These are phyloP conservation scores for Neophaeococcomyces aloes DNA, from an alignment of 2,329 filamentous ascomycete genomes.

Conservation along the genomic window DNA sequence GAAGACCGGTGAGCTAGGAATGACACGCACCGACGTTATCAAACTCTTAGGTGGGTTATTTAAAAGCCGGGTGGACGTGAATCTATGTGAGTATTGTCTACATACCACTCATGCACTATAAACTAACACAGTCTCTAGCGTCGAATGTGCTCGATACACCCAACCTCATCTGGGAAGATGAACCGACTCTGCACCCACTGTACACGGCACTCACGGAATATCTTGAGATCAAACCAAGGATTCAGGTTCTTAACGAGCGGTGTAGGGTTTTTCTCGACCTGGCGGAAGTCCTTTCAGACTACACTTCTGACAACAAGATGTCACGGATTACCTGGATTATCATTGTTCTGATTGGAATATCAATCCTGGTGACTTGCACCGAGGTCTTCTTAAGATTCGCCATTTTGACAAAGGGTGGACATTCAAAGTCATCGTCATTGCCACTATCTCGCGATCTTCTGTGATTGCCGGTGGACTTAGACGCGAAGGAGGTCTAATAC, in stretches of 20 bases:
- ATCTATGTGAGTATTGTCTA: conserved; percentile 62
- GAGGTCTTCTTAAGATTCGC: conserved; percentile 82
- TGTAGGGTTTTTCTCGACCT: conserved; percentile 94
- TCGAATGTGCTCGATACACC: conserved; percentile 94
- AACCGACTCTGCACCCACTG: conserved; percentile 86
- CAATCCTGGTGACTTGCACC: conserved; percentile 79
- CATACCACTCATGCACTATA: not conserved
- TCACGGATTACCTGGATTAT: conserved; percentile 88
- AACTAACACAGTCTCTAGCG: conserved; percentile 41
- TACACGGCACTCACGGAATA: conserved; percentile 94
- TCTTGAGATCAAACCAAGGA: conserved; percentile 90
- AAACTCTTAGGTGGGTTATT: conserved; percentile 84
- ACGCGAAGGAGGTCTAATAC: not conserved
- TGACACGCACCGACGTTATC: conserved; percentile 85
- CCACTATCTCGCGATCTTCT: conserved; percentile 5
- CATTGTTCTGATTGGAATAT: conserved; percentile 83
- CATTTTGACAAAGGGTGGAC: conserved; percentile 43
- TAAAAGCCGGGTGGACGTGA: conserved; percentile 90
- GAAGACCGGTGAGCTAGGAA: conserved; percentile 77
- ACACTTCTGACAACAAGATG: conserved; percentile 89
- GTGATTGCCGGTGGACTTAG: conserved; percentile 5
- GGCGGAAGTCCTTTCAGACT: conserved; percentile 86
- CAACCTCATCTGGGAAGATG: conserved; percentile 97
- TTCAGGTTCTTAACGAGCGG: conserved; percentile 92
- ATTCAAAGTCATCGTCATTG: not conserved